Base-by-base conservation (phyloP, 176 grass and related monocot species). In the Neostapfia colusana region DNA sequence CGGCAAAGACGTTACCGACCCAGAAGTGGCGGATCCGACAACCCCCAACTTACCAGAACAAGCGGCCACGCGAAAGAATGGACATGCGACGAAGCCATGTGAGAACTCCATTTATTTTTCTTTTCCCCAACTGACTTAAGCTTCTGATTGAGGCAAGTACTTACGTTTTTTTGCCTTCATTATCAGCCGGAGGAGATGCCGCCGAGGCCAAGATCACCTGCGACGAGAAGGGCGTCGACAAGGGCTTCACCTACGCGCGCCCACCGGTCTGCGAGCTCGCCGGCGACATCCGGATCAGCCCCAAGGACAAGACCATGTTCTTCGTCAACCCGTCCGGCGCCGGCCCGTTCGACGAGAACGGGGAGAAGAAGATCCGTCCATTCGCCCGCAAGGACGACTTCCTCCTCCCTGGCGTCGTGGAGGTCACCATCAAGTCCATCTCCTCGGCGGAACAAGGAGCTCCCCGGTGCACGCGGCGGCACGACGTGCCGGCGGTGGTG, bases 311-410 rank as follows among this genome's bases (percentile, higher is more conserved):
- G 46, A 79, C 85, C 15, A 79, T 90, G 40, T 86, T 80, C 75
- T 85, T 90, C 8, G 44, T 97, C 0, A 88, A 89, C 28, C 68
- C 93, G 3, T 48, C 93, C 0, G 71, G 70, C 41, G 73, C 54
- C 6, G 84, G 79, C 3, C 78, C 62, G 21, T 88, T 93, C 18
- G 71, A 89, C 50, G 80, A 18, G 26, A 83, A 67, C 50, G 73
- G 67, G 6, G 61, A 87, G 68, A 87, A 87, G 85, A 80, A 85
- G 79, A 82, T 85, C 59, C 26, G 81, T 8, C 72, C 93, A 4
- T 97, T 90, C 71, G 85, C 93, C 35, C 85, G 93, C 59, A 93
- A 97, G 78, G 93, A 93, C 65, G 49, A 61, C 35, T 86, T 93
- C 67, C 83, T 88, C 16, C 77, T 93, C 41, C 91, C 91, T 0